These are phyloP conservation scores for Talaromyces islandicus DNA, from an alignment of 2,329 filamentous ascomycete genomes.

Conservation along the genomic window DNA sequence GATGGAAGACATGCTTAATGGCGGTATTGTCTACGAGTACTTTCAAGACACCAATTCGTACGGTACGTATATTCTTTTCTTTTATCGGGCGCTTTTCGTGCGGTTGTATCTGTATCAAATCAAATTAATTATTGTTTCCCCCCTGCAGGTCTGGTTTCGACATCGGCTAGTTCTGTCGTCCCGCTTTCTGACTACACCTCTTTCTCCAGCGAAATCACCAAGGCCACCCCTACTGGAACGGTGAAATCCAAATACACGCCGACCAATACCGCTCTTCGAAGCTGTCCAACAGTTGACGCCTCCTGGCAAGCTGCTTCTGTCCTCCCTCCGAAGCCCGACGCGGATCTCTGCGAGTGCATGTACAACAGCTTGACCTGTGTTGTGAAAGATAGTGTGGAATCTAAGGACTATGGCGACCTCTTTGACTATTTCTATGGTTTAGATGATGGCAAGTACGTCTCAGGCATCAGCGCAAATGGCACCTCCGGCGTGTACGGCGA, in stretches of 20 bases:
- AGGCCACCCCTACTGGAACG: constrained; percentile 61
- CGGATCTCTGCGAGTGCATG: constrained; percentile 81
- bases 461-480: constrained; percentile 34
- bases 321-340: constrained; percentile 78
- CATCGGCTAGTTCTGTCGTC: constrained; percentile 57
- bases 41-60: constrained; percentile 88
- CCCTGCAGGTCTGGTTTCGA: constrained; percentile 47
- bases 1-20: constrained; percentile 86
- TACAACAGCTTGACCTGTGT: constrained; percentile 65
- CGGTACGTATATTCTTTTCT: constrained; percentile 44
- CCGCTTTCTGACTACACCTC: constrained; percentile 70
- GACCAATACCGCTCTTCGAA: constrained; percentile 60
- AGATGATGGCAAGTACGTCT: constrained; percentile 22
- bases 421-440: constrained; percentile 53
- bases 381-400: constrained; percentile 52
- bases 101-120: constrained; percentile 11
- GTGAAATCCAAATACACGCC: constrained; percentile 64
- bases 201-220: constrained; percentile 64
- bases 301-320: constrained; percentile 63
- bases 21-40: constrained; percentile 99
- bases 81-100: not conserved
- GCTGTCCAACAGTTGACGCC: constrained; percentile 62
- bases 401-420: constrained; percentile 57
- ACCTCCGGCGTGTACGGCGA: constrained; percentile 41
- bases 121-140: constrained; percentile 12